Conservation (phyloP, 73 alveolate species). For the Stentor coeruleus region DNA sequence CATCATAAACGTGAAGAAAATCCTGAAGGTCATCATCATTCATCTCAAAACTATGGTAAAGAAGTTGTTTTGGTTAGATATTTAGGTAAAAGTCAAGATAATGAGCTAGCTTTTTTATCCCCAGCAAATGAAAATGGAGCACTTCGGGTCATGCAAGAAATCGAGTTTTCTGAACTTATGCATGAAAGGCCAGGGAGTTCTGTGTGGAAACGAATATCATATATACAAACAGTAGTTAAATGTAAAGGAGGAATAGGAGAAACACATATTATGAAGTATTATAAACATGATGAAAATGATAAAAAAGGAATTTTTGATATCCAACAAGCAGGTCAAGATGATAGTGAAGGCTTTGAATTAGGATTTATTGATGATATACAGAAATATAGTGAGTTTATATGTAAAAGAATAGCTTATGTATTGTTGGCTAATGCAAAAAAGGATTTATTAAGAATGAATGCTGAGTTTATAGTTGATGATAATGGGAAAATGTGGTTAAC, state of each 20-base stretch:
- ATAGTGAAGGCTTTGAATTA: background rate
- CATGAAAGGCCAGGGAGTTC: constrained; percentile 14
- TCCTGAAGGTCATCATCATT: background rate
- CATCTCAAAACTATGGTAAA: background rate
- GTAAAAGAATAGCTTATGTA: background rate
- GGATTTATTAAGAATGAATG: constrained; percentile 15
- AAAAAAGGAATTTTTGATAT: background rate
- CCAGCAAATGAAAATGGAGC: constrained; percentile 10
- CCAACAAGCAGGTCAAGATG: constrained; percentile 16
- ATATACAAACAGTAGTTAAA: constrained; percentile 30
- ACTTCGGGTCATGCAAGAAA: background rate
- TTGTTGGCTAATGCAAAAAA: background rate
- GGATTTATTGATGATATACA: background rate
- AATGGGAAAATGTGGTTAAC: constrained; percentile 28
- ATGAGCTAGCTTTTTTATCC: background rate
- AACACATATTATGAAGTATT: constrained; percentile 6
- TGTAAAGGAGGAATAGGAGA: constrained; percentile 17
- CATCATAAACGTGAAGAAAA: background rate
- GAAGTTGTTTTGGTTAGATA: background rate
- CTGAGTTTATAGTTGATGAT: constrained; percentile 24
- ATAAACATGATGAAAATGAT: background rate
- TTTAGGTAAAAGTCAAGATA: background rate
- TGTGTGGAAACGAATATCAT: constrained; percentile 24
- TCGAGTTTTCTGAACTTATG: background rate
- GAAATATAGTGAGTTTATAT: background rate